phyloP scores from a whole-genome alignment of 1,284 basidiomycete genomes.

The Thecaphora thlaspeos region DNA sequence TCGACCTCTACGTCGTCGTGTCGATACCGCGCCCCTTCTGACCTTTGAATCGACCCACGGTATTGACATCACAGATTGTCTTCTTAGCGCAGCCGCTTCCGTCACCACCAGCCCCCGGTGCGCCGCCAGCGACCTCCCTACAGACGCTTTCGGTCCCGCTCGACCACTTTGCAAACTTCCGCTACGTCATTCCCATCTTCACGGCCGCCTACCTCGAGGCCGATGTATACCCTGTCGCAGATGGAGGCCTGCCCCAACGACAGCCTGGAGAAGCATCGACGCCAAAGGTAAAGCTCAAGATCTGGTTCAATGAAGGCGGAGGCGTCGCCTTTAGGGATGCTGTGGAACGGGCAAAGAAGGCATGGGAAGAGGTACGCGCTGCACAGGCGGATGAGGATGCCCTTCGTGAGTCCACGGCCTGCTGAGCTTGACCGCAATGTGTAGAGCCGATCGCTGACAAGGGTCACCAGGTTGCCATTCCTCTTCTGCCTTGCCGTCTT shows the following conservation, averaged over 20 bases:
- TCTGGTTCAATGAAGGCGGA: conserved; percentile 44
- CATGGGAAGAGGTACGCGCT: conserved; percentile 14
- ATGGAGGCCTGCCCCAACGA: conserved; percentile 41
- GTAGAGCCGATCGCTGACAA: no score
- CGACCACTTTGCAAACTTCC: conserved; percentile 29
- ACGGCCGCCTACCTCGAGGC: conserved; percentile 41
- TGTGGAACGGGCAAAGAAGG: conserved; percentile 19
- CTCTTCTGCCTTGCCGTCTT: no score
- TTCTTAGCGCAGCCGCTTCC: conserved; percentile 33
- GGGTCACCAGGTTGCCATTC: no score
- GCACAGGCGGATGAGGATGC: conserved; percentile 26
- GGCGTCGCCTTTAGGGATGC: conserved; percentile 41
- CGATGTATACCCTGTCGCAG: conserved; percentile 31
- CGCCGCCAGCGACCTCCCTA: conserved; percentile 4
- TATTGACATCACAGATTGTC: conserved; percentile 31
- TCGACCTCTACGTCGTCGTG: no score
- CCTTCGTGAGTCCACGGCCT: conserved; percentile 22
- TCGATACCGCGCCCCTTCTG: no score
- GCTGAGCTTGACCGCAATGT: no score
- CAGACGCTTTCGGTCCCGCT: conserved; percentile 39
- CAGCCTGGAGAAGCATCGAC: conserved; percentile 13
- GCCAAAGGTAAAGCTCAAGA: conserved; percentile 38
- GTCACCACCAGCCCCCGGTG: neutral
- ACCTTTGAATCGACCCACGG: no score
- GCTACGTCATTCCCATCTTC: conserved; percentile 47